Evolutionary conservation across 148 eudicot species (phyloP), one percentile per base, ranked within the genome.

Genomic region (Cornus controversa): DNA sequence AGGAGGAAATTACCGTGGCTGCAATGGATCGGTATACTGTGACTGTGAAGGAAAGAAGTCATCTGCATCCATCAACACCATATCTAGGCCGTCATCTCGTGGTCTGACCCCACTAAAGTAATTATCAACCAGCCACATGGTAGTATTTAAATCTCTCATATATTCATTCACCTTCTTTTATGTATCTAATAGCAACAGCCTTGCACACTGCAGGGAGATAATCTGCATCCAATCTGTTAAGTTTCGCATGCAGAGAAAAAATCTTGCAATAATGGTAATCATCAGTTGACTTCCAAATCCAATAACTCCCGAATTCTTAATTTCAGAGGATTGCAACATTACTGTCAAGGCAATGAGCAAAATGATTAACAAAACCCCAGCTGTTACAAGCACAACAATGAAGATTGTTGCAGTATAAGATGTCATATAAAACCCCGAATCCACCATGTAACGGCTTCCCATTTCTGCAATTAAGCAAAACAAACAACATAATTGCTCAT

Each of bases 261-360:
- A 60, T 76, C 69, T 70, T 81, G 84, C 89, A 83, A 42, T 64
- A 74, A 75, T 36, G 47, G 53, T 71, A 81, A 60, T 69, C 29
- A 16, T 79, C 71, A 24, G 6, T 70, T 15, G 40, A 22, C 69
- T 69, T 86, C 28, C 37, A 65, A 29, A 60, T 54, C 70, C 84
- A 63, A 83, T 42, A 65, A 81, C 65, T 73, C 83, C 86, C 6
- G 78, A 26, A 36, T 40, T 69, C 67, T 40, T 64, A 67, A 11
- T 79, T 75, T 83, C 74, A 66, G 86, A 86, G 20, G 86, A 72
- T 47, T 79, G 89, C 79, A 86, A 54, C 89, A 86, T 83, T 18
- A 79, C 79, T 28, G 84, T 60, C 71, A 86, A 83, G 65, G 86
- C 73, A 78, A 81, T 74, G 28, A 83, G 67, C 71, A 83, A 50